These are phyloP conservation scores for Gorgonomyces haynaldii DNA, from an alignment of 192 early-diverging fungal species.

Conservation along the genomic window DNA sequence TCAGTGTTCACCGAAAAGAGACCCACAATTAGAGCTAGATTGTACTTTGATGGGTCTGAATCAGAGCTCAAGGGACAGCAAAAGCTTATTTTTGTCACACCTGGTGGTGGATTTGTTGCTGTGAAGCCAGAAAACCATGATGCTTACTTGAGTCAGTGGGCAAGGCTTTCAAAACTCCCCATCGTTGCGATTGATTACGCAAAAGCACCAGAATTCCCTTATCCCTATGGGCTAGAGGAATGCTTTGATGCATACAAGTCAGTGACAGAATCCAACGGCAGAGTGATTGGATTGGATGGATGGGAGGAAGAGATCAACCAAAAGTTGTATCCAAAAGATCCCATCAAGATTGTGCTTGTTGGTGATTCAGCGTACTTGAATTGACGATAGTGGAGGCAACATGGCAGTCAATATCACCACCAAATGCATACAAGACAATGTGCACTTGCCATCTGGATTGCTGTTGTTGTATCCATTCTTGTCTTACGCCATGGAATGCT, in stretches of 20 bases:
- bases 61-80: constrained; percentile 12
- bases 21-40: constrained; percentile 23
- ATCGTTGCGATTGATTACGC: constrained; percentile 81
- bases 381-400: constrained; percentile 73
- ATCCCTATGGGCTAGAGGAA: constrained; percentile 79
- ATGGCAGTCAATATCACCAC: constrained; percentile 62
- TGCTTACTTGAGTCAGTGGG: constrained; percentile 72
- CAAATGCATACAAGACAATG: constrained; percentile 54
- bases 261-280: constrained; percentile 67
- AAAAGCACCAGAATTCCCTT: constrained; percentile 94
- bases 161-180: constrained; percentile 52
- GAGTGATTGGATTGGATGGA: constrained; percentile 61
- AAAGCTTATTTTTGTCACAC: constrained; percentile 26
- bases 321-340: constrained; percentile 22
- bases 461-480: constrained; percentile 85
- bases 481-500: constrained; percentile 81
- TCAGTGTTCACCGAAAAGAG: constrained; percentile 24
- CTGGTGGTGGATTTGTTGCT: constrained; percentile 81
- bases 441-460: constrained; percentile 52
- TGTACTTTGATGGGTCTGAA: constrained; percentile 30
- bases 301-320: no score
- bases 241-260: constrained; percentile 78
- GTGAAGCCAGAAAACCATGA: constrained; percentile 82
- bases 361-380: constrained; percentile 86
- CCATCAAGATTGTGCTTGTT: constrained; percentile 64